Base-by-base conservation (phyloP, 768 basidiomycete genomes). In the Paxillus involutus region DNA sequence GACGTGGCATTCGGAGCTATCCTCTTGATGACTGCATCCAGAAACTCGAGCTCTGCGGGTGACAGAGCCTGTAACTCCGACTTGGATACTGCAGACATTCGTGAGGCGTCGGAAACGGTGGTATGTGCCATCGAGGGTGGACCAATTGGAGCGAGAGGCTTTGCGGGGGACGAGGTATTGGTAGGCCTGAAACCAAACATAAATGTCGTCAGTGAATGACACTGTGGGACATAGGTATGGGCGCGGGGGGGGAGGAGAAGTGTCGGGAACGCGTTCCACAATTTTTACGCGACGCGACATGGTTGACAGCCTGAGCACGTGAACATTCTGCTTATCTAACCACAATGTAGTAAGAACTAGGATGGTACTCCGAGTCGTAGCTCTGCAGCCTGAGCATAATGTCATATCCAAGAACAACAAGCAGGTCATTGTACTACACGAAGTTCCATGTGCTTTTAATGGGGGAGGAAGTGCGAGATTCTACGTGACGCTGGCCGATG, bases 1-100 rank as follows among this genome's bases (percentile, higher is more conserved):
- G 88, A 88, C 4, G 88, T 88, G 14, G 89, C 86, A 9, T 77
- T 72, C 8, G 82, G 74, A 6, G 85, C 79, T 41, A 88, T 89
- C 49, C 86, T 83, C 53, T 74, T 65, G 26, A 94, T 82, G 12
- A 94, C 87, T 21, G 82, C 80, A 58, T 93, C 88, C 43, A 94
- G 75, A 59, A 94, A 79, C 44, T 82, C 77, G 57, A 92, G 76
- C 63, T 94, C 88, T 43, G 75, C 67, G 7, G 65, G 63, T 0
- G 83, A 70, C 26, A 89, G 76, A 36, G 61, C 72, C 64, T 59
- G 76, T 59, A 87, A 70, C 64, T 86, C 85, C 4, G 77, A 75
- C 53, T 49, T 71, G 2, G 80, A 75, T 29, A 67, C 58, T 21
- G 70, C 64, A 44, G 76, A 78, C 4, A 70, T 62, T 39, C 74